Evolutionary conservation across 2,329 filamentous ascomycete genomes (phyloP), one percentile per base, ranked within the genome.

Genomic region (Calonectria crousiana): DNA sequence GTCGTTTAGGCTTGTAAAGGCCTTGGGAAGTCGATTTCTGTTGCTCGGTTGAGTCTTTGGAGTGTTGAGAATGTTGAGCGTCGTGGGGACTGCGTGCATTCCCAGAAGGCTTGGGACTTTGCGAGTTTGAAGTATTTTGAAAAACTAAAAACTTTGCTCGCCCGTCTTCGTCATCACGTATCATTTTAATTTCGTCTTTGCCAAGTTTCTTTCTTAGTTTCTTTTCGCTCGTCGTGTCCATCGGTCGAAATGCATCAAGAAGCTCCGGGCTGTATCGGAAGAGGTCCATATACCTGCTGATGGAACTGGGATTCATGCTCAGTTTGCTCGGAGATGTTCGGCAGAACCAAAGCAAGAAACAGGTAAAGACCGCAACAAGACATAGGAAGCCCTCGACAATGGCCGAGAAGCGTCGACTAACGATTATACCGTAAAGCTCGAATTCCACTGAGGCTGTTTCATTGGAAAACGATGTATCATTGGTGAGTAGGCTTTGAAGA

Each of bases 391-490:
- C 74, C 20, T 87, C 85, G 0, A 86, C 77, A 0, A 77, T 44
- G 0, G 80, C 79, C 0, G 85, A 82, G 14, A 85, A 81, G 0
- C 72, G 1, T 2, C 85, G 75, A 60, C 82, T 86, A 2, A 85
- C 84, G 0, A 84, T 69, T 0, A 87, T 78, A 0, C 83, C 85
- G 0, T 77, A 70, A 1, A 82, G 51, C 0, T 49, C 52, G 41
- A 78, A 75, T 0, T 82, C 69, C 1, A 80, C 26, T 0, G 69
- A 62, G 0, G 75, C 82, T 0, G 75, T 79, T 0, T 6, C 20
- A 16, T 81, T 79, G 0, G 67, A 6, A 0, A 74, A 53, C 0
- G 38, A 5, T 0, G 78, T 83, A 0, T 41, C 38, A 20, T 84
- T 80, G 0, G 13, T 64, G 1, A 83, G 67, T 0, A 83, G 23